phyloP scores from a whole-genome alignment of 2,329 filamentous ascomycete species.

The Scedosporium apiospermum region DNA sequence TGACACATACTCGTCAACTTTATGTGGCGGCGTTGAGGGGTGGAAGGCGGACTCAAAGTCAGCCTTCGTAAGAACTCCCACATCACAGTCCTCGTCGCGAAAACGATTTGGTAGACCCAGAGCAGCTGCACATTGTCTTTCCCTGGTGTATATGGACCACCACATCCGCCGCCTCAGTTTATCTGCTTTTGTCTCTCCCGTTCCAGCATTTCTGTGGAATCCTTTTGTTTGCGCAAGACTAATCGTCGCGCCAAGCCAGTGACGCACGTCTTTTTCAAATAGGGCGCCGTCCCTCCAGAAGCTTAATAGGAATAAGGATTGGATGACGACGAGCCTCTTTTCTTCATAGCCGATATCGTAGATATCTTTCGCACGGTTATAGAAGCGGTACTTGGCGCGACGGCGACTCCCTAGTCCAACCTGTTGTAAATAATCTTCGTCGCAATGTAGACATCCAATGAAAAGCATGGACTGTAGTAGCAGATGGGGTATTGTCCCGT shows the following conservation, averaged over 20 bases:
- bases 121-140: conserved; percentile 35
- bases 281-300: conserved; percentile 43
- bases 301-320: conserved; percentile 43
- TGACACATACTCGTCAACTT: conserved; percentile 21
- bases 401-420: conserved; percentile 36
- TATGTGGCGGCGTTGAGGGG: conserved; percentile 14
- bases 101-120: conserved; percentile 35
- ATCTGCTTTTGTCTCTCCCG: conserved; percentile 17
- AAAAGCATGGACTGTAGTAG: conserved; percentile 44
- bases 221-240: conserved; percentile 40
- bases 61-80: conserved; percentile 18
- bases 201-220: conserved; percentile 23
- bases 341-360: conserved; percentile 45
- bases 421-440: conserved; percentile 32
- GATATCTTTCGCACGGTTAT: conserved; percentile 38
- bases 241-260: conserved; percentile 41
- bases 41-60: conserved; percentile 12
- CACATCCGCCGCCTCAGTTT: conserved; percentile 37
- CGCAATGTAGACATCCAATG: conserved; percentile 43
- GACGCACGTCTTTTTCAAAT: conserved; percentile 36
- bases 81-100: conserved; percentile 38
- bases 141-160: conserved; percentile 44
- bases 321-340: conserved; percentile 38
- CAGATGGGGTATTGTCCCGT: conserved; percentile 34
- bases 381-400: conserved; percentile 39